Evolutionary conservation across 176 grass and related monocot species (phyloP).

Genomic region (Zoysia pacifica): DNA sequence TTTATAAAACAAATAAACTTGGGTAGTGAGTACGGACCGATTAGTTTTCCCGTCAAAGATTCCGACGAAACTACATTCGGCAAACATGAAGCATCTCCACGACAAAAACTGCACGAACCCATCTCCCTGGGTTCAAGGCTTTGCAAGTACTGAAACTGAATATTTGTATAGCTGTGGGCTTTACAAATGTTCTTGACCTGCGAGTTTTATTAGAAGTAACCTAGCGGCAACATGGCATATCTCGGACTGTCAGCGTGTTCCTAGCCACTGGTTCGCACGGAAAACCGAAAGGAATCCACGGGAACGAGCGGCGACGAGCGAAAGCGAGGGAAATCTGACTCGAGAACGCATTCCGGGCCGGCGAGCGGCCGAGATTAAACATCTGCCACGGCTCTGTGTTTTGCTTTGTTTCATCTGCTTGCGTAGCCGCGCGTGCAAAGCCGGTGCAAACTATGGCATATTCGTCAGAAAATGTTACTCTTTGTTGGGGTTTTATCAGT

Average conservation of each 20-base stretch:
- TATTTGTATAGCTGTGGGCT: neutral
- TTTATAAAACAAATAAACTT: neutral
- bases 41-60: neutral
- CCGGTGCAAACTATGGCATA: slow-evolving; percentile 14
- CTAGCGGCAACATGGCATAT: neutral
- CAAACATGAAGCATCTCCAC: slow-evolving; percentile 19
- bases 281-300: slow-evolving; percentile 5
- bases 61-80: neutral
- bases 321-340: slow-evolving; percentile 51
- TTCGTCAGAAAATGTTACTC: neutral
- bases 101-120: neutral
- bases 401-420: neutral
- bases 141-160: neutral
- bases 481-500: no score
- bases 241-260: slow-evolving; percentile 18
- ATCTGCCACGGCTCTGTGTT: neutral
- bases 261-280: neutral
- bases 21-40: neutral
- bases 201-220: neutral
- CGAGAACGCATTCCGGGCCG: slow-evolving; percentile 38
- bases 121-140: neutral
- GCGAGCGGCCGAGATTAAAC: slow-evolving; percentile 20
- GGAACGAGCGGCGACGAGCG: slow-evolving; percentile 36
- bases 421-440: neutral
- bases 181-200: slow-evolving; percentile 24